Evolutionary conservation across 2,329 filamentous ascomycete species (phyloP).

Genomic region (Cordyceps javanica): DNA sequence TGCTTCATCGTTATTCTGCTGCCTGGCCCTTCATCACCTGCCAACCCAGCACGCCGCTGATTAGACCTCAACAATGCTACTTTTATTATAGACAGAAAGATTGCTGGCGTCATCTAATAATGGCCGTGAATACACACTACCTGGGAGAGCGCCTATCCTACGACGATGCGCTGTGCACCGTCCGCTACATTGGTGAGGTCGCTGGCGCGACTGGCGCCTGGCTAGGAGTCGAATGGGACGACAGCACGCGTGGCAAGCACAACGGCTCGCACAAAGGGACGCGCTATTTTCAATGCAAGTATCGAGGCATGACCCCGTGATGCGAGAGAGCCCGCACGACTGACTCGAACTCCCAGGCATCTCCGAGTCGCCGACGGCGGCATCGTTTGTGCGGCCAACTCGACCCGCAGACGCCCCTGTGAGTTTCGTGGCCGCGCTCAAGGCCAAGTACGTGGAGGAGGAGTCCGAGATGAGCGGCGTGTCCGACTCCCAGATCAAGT

Average conservation of each 20-base stretch:
- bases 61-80: not conserved
- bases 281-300: conserved; percentile 76
- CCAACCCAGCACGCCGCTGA: not conserved
- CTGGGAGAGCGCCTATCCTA: conserved; percentile 76
- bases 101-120: conserved; percentile 19
- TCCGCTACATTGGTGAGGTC: conserved; percentile 76
- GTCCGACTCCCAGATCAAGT: conserved; percentile 46
- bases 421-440: conserved; percentile 73
- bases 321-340: not conserved
- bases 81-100: not conserved
- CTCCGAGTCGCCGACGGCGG: conserved; percentile 61
- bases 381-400: conserved; percentile 79
- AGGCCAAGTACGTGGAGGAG: conserved; percentile 68
- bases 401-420: conserved; percentile 61
- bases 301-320: not conserved
- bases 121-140: conserved; percentile 35
- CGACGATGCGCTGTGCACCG: conserved; percentile 69
- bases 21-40: conserved; percentile 12
- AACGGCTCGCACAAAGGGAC: conserved; percentile 73
- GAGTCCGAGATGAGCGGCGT: conserved; percentile 27
- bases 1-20: conserved; percentile 15
- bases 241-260: conserved; percentile 80
- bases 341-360: conserved; percentile 39
- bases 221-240: conserved; percentile 97
- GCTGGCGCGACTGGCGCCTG: conserved; percentile 71